A percentile compares a stretch with the other conserved stretches of the same genome.
These are phyloP conservation scores for Chalaropsis ovoidea DNA, from an alignment of 2,329 filamentous ascomycete species.

Conservation along the genomic window DNA sequence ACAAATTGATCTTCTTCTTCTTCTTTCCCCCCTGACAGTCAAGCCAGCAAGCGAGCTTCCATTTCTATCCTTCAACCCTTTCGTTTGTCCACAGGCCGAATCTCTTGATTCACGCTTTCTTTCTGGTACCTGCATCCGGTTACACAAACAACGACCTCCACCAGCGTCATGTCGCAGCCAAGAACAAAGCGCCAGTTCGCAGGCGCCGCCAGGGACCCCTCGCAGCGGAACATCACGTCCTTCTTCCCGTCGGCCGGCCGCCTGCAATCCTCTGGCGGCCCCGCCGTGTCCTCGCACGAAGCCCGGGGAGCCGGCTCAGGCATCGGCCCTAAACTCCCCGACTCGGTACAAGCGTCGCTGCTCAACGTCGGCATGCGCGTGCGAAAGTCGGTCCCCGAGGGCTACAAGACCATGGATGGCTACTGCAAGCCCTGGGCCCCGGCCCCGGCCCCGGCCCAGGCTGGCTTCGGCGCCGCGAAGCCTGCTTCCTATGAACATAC, in stretches of 20 bases:
- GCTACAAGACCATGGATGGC: slow-evolving; percentile 61
- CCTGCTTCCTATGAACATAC: background rate
- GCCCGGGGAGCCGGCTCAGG: slow-evolving; percentile 17
- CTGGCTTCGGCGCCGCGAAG: slow-evolving; percentile 38
- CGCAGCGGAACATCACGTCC: slow-evolving; percentile 54
- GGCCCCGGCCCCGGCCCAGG: background rate
- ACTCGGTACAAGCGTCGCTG: slow-evolving; percentile 67
- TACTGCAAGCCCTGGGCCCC: slow-evolving; percentile 13
- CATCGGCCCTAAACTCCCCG: slow-evolving; percentile 44
- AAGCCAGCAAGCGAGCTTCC: background rate
- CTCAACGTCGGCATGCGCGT: slow-evolving; percentile 88
- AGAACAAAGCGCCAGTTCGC: slow-evolving; percentile 53
- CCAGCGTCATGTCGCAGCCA: slow-evolving; percentile 40
- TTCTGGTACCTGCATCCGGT: background rate
- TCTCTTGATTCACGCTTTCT: background rate
- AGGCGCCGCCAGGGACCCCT: slow-evolving; percentile 47
- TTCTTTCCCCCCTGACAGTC: background rate
- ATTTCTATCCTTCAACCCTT: slow-evolving; percentile 1
- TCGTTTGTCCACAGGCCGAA: background rate
- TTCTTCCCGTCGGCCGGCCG: slow-evolving; percentile 41
- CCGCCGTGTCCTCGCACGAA: slow-evolving; percentile 29
- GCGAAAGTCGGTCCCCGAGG: slow-evolving; percentile 84
- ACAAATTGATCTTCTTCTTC: background rate
- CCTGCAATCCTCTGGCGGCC: slow-evolving; percentile 28
- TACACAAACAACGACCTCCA: background rate